A percentile compares a stretch with the other conserved stretches of the same genome.
phyloP scores from a whole-genome alignment of 257 asterid genomes.

The Pogostemon cablin region DNA sequence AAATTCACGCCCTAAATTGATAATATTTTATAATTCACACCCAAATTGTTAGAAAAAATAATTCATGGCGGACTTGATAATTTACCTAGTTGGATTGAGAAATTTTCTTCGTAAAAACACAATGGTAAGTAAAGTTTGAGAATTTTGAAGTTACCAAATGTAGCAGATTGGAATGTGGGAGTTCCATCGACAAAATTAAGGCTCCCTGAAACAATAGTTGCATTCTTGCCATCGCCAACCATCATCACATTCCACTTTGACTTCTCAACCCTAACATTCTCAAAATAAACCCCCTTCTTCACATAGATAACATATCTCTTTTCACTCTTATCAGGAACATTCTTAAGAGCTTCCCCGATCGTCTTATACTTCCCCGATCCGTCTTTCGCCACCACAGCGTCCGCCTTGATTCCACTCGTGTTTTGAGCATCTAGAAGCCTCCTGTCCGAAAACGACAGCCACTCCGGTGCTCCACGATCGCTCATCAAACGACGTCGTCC shows the following conservation, averaged over 20 bases:
- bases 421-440: conserved; percentile 34
- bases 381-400: conserved; percentile 54
- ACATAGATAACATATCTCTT: conserved; percentile 47
- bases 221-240: conserved; percentile 48
- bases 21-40: no score
- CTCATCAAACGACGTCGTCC: conserved; percentile 61
- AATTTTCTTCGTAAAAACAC: no score
- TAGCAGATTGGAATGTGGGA: conserved; percentile 56
- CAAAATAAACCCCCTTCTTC: conserved; percentile 48
- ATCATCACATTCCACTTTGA: conserved; percentile 54
- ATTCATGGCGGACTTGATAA: no score
- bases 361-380: conserved; percentile 54
- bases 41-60: no score
- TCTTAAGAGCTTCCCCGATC: conserved; percentile 39
- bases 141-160: conserved; percentile 42
- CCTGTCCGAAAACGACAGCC: conserved; percentile 54
- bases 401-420: conserved; percentile 36
- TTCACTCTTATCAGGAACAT: conserved; percentile 43
- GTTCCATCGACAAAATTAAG: conserved; percentile 53
- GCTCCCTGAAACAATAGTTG: conserved; percentile 47
- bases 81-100: no score
- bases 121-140: no score
- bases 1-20: no score
- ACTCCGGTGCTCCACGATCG: conserved; percentile 29
- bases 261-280: conserved; percentile 50